Evolutionary conservation across 164 flowering plant genomes (phyloP), one percentile per base, ranked within the genome.

Genomic region (Vitis labrusca): DNA sequence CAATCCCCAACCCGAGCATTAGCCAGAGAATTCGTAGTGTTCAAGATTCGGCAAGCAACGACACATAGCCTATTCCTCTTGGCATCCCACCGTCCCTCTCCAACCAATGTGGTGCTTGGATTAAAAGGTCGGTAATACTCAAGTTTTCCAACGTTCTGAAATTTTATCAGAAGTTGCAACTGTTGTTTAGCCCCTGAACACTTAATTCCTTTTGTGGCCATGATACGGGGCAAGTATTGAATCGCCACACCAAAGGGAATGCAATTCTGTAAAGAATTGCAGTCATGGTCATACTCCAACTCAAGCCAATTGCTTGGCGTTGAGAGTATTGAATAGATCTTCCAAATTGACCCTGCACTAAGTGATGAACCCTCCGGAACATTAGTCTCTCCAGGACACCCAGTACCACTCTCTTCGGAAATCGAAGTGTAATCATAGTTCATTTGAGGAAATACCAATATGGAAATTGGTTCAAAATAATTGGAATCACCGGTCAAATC

Each of bases 31-130:
- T 50, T 66, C 9, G 48, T 23, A 0, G 16, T 23, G 52, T 79
- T 77, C 64, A 79, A 61, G 14, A 89, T 67, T 30, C 79, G 75
- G 57, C 92, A 91, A 52, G 82, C 92, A 66, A 78, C 77, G 16
- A 86, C 9, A 13, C 50, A 58, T 3, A 86, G 65, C 67, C 13
- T 72, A 58, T 78, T 83, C 57, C 63, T 82, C 69, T 67, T 72
- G 11, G 17, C 80, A 75, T 88, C 82, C 92, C 91, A 91, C 1
- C 66, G 50, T 50, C 91, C 97, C 71, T 89, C 92, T 8, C 81
- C 90, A 47, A 88, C 77, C 66, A 85, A 64, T 3, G 85, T 71
- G 11, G 66, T 81, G 49, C 74, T 72, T 7, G 82, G 86, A 67
- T 70, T 73, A 11, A 84, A 75, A 32, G 74, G 50, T 1, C 49